Base-by-base conservation (phyloP, 139 green algal genomes). In the Astrephomene gubernaculifera region DNA sequence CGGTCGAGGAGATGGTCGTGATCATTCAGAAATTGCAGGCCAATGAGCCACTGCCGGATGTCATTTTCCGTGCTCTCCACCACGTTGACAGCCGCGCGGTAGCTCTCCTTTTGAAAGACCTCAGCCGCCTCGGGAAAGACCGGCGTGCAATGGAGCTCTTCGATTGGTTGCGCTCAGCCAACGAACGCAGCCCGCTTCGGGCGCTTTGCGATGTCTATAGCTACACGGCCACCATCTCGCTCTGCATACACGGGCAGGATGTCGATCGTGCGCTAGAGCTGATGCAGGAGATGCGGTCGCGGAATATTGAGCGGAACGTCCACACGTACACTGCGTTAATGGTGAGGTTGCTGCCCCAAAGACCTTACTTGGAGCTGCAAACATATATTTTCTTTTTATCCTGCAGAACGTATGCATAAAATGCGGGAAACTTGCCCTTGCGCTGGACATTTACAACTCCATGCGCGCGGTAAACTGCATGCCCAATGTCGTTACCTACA, bases 311-410 rank as follows among this genome's bases (percentile, higher is more conserved):
- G 86, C 90, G 92, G 74, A 97, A 97, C 68, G 94, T 97, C 49
- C 94, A 96, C 90, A 97, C 94, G 10, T 97, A 96, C 90, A 97
- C 94, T 0, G 93, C 93, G 35, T 83, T 96, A 14, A 95, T 96
- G 93, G 78, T 84, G 41, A 61, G 71, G 49, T 31, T 17, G 49
- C 49, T 57, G 49, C 49, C 17, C 17, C n/a, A n/a, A n/a, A n/a
- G n/a, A n/a, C n/a, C n/a, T n/a, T n/a, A n/a, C n/a, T n/a, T n/a
- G n/a, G n/a, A n/a, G n/a, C n/a, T n/a, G n/a, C 49, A 57, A 25
- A 57, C 49, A 57, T 57, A 57, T 57, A 57, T 57, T 17, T 17
- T 57, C 49, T 57, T 57, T 57, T 69, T 17, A 36, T 2, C n/a
- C 21, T 17, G 35, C 63, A 84, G 78, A 96, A 96, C 45, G 94